Percentiles rank a stretch among this genome's conserved stretches.
Evolutionary conservation across 805 yeast genomes (phyloP).

Genomic region (Cyberlindnera subsufficiens): DNA sequence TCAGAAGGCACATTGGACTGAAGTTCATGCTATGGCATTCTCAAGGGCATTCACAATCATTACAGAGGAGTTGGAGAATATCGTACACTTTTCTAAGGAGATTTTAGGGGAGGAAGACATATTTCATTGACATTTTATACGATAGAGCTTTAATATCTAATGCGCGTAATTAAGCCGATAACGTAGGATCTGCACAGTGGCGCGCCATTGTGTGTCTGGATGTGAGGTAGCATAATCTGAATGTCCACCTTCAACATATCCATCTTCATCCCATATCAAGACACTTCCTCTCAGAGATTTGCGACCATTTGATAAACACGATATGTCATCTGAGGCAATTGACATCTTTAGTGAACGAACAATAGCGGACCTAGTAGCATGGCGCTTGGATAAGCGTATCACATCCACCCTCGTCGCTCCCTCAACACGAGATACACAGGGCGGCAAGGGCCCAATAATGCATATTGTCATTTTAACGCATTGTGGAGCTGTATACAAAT

Average conservation of each 20-base stretch:
- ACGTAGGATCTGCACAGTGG: no score
- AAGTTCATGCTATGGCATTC: conserved; percentile 44
- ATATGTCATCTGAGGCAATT: not conserved
- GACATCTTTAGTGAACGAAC: conserved; percentile 2
- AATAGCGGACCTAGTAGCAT: conserved; percentile 1
- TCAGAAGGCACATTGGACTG: conserved; percentile 36
- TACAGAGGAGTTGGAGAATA: conserved; percentile 35
- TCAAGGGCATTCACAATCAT: conserved; percentile 42
- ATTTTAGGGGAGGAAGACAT: conserved; percentile 38
- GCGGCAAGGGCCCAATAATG: no score
- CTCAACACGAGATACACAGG: no score
- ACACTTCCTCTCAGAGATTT: not conserved
- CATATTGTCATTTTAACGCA: not conserved
- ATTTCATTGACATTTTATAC: conserved; percentile 2
- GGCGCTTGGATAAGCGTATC: conserved; percentile 1
- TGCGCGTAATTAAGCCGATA: no score
- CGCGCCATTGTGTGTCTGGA: no score
- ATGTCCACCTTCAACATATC: no score
- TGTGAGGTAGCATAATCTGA: no score
- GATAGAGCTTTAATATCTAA: not conserved
- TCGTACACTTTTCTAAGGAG: conserved; percentile 32
- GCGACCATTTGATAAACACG: not conserved
- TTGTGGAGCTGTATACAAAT: not conserved
- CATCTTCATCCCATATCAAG: no score
- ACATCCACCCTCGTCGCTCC: no score